Evolutionary conservation across 2,329 filamentous ascomycete genomes (phyloP).

Genomic region (Epichloe glyceriae): DNA sequence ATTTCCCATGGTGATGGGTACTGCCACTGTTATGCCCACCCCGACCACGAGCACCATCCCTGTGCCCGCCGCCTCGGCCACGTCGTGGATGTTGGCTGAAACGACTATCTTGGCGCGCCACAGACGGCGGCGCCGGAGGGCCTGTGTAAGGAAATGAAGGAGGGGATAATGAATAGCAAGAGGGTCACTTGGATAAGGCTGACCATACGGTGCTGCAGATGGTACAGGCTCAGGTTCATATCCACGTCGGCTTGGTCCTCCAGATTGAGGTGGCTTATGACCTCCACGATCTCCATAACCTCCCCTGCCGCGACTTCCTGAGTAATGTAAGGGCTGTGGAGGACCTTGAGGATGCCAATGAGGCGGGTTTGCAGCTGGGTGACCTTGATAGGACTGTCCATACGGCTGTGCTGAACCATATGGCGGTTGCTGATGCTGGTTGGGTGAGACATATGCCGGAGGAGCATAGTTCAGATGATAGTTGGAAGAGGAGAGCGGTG

Average conservation of each 20-base stretch:
- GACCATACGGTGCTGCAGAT: conserved; percentile 23
- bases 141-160: conserved; percentile 25
- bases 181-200: conserved; percentile 28
- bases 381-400: conserved; percentile 22
- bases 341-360: conserved; percentile 17
- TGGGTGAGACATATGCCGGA: conserved; percentile 32
- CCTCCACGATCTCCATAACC: conserved; percentile 33
- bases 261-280: conserved; percentile 18
- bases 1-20: conserved; percentile 28
- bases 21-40: conserved; percentile 16
- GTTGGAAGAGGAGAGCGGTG: conserved; percentile 37
- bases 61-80: conserved; percentile 20
- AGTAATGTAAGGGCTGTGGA: conserved; percentile 22
- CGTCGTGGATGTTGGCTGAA: conserved; percentile 22
- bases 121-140: conserved; percentile 24
- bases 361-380: conserved; percentile 12
- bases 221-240: conserved; percentile 21
- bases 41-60: conserved; percentile 30
- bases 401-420: conserved; percentile 29
- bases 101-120: conserved; percentile 21
- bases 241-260: conserved; percentile 20
- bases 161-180: conserved; percentile 24
- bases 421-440: conserved; percentile 31
- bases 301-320: conserved; percentile 30
- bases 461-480: conserved; percentile 48